phyloP scores from a whole-genome alignment of 768 basidiomycete species.

The Harrya chromipes region DNA sequence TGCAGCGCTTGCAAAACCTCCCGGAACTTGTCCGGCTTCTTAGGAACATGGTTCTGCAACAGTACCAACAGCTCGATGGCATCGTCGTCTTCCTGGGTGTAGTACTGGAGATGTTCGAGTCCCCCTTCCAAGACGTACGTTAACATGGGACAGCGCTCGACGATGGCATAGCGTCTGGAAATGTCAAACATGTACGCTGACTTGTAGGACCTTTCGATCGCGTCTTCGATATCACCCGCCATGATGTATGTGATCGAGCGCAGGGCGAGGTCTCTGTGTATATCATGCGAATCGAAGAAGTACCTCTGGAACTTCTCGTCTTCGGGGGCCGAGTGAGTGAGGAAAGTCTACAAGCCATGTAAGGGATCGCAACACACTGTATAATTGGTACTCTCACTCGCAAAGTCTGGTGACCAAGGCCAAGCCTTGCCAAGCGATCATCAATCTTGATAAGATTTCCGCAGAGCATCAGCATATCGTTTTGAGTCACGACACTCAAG shows the following conservation, averaged over 20 bases:
- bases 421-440: slow-evolving; percentile 16
- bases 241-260: slow-evolving; percentile 29
- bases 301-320: slow-evolving; percentile 11
- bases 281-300: slow-evolving; percentile 20
- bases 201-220: slow-evolving; percentile 21
- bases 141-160: slow-evolving; percentile 27
- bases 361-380: neutral
- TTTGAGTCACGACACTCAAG: slow-evolving; percentile 22
- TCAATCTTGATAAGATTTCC: slow-evolving; percentile 28
- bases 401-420: slow-evolving; percentile 22
- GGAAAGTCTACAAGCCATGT: slow-evolving; percentile 17
- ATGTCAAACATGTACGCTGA: slow-evolving; percentile 26
- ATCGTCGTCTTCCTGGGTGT: slow-evolving; percentile 25
- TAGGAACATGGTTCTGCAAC: slow-evolving; percentile 17
- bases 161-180: slow-evolving; percentile 23
- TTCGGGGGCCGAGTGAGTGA: slow-evolving; percentile 17
- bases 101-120: slow-evolving; percentile 25
- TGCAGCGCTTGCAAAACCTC: slow-evolving; percentile 25
- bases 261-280: slow-evolving; percentile 28
- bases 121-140: slow-evolving; percentile 29
- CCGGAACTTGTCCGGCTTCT: slow-evolving; percentile 22
- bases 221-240: slow-evolving; percentile 22
- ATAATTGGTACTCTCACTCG: slow-evolving; percentile 13
- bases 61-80: slow-evolving; percentile 21
- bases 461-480: slow-evolving; percentile 26